Base-by-base conservation (phyloP, 495 filamentous ascomycete species). In the Clavariopsis aquatica region DNA sequence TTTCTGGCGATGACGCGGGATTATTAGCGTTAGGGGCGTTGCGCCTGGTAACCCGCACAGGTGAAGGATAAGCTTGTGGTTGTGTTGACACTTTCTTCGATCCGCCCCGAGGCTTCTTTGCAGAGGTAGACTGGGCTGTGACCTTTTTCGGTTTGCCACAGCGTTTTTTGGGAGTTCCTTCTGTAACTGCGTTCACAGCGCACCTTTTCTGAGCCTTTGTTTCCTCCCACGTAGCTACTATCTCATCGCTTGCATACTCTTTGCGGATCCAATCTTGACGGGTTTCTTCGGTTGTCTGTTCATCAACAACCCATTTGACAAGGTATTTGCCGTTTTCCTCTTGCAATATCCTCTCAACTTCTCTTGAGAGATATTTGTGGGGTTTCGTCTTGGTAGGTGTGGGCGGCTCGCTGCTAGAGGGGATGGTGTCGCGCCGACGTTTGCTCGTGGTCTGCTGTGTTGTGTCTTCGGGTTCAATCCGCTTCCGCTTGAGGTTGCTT, bases 281-380 rank as follows among this genome's bases (percentile, higher is more conserved):
- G 15, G n/a, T 57, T 2, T 52, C 19, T 19, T 23, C 26, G 10
- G 36, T 41, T 15, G 26, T 61, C 5, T 17, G 6, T 12, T 41
- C 22, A 22, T 41, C 22, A 61, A 41, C 53, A 1, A 24, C 43
- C 62, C 62, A 64, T 15, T 51, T 54, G 19, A 64, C 47, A 2
- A 36, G 24, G 31, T 64, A 64, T 43, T 17, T 43, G 15, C 13
- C 15, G 12, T 17, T 17, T 8, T 43, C 38, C 38, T 43, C 38
- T 43, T 43, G 9, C 15, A 43, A 17, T 43, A 43, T 43, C 38
- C 38, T 43, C 38, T 43, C 38, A 10, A 17, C 38, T 22, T 64
- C 54, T 6, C 29, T 23, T 10, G 45, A 24, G 17, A 43, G 51
- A 10, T n/a, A 23, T 26, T 51, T 55, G 5, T 17, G 22, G 3